Conservation (phyloP, 2,329 filamentous ascomycete species). For the Trichoderma endophyticum region DNA sequence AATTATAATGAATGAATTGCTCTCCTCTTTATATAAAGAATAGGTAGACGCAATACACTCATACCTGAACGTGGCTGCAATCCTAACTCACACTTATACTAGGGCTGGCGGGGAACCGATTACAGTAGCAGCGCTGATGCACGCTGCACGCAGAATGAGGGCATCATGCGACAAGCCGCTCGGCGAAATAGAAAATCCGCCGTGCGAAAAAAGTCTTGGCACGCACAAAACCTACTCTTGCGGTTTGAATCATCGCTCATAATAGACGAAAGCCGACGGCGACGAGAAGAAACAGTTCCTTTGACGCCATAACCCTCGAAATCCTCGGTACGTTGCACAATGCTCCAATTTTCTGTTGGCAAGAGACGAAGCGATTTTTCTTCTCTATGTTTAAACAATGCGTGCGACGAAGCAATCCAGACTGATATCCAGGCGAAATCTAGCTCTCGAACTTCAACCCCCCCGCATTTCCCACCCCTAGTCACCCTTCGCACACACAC, state of each 20-base stretch:
- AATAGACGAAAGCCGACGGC: constrained; percentile 32
- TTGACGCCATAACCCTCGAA: constrained; percentile 28
- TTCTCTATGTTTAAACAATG: neutral
- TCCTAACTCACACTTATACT: too few relatives aligned
- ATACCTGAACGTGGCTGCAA: too few relatives aligned
- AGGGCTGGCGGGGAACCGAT: neutral
- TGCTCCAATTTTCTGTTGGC: neutral
- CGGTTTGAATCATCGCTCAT: constrained; percentile 35
- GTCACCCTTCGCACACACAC: constrained; percentile 27
- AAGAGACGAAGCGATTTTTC: neutral
- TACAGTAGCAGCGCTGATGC: neutral
- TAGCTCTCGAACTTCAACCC: constrained; percentile 6
- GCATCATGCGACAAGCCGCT: neutral
- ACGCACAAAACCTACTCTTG: constrained; percentile 44
- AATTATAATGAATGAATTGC: neutral
- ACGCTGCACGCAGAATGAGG: neutral
- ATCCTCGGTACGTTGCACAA: constrained; percentile 30
- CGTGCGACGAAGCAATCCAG: neutral
- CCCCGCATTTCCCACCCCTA: constrained; percentile 25
- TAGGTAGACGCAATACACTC: too few relatives aligned
- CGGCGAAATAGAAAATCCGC: constrained; percentile 20
- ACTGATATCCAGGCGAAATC: constrained; percentile 12
- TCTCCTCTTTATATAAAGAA: too few relatives aligned
- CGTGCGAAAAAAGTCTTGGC: constrained; percentile 42
- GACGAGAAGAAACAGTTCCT: constrained; percentile 25